These are phyloP conservation scores for Prinsepia uniflora DNA, from an alignment of 306 rosid genomes.

Conservation along the genomic window DNA sequence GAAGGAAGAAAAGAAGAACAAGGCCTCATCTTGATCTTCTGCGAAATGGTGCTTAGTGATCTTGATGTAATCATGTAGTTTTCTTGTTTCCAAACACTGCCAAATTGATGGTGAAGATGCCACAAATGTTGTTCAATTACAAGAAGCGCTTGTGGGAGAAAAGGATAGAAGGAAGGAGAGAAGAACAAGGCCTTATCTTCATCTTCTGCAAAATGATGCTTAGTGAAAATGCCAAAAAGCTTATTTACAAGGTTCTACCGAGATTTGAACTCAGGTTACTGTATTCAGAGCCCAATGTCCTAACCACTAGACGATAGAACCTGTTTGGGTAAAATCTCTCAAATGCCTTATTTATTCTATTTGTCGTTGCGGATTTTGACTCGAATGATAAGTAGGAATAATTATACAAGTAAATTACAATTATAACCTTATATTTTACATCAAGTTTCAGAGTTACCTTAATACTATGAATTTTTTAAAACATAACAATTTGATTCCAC, in stretches of 20 bases:
- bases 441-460: no score
- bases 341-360: no score
- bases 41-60: background rate
- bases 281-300: constrained; percentile 26
- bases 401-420: no score
- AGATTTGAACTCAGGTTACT: constrained; percentile 25
- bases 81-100: background rate
- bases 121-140: constrained; percentile 44
- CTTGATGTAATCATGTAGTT: constrained; percentile 4
- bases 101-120: constrained; percentile 12
- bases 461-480: no score
- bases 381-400: no score
- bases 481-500: no score
- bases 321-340: background rate
- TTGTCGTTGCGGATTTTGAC: no score
- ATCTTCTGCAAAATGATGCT: background rate
- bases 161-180: constrained; percentile 96
- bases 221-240: background rate
- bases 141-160: constrained; percentile 89
- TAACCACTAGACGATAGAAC: constrained; percentile 22
- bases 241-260: constrained; percentile 8
- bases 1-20: constrained; percentile 87
- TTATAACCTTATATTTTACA: no score
- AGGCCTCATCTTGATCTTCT: constrained; percentile 27
- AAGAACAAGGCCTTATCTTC: constrained; percentile 45